Base-by-base conservation (phyloP, 2,329 filamentous ascomycete species). In the Penicillium freii region DNA sequence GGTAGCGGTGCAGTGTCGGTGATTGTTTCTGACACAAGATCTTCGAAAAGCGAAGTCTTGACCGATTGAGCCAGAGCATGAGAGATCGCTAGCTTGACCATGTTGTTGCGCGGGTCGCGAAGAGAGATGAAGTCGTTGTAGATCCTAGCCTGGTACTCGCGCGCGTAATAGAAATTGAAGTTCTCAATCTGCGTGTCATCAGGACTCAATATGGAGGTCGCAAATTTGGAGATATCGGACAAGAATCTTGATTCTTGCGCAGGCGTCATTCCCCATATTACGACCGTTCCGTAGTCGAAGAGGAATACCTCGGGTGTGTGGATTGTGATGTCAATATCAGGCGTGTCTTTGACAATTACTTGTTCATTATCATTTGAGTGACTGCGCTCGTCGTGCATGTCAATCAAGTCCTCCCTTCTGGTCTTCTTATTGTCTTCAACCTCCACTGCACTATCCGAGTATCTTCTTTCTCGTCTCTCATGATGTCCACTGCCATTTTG, bases 111-210 rank as follows among this genome's bases (percentile, higher is more conserved):
- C 77, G 96, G 96, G 69, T 97, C 93, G 48, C 92, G 84, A 59
- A 99, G 77, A 2, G 91, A 94, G 75, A 99, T 99, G 69, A 99
- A 99, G 76, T 99, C 94, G 76, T 99, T 99, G 83, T 99, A 99
- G 74, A 99, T 99, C 51, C 94, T 88, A 23, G 94, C 91, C 77
- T 99, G 95, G 73, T 99, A 99, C 72, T 97, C 93, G 68, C 90
- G 85, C 3, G 94, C 97, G 78, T 99, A 97, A 80, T 99, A 99
- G 75, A 97, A 99, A 74, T 99, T 99, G 82, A 99, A 99, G 70
- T 93, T 91, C 75, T 99, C 94, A 46, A 92, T 91, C 77, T 99
- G 93, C 31, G 96, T 87, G 66, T 96, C 91, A 70, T 96, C 92
- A 11, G 88, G 85, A 27, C 87, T 87, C 48, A 97, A 82, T 74